Conservation (phyloP, 2,329 filamentous ascomycete genomes). For the Diaporthe sp. region DNA sequence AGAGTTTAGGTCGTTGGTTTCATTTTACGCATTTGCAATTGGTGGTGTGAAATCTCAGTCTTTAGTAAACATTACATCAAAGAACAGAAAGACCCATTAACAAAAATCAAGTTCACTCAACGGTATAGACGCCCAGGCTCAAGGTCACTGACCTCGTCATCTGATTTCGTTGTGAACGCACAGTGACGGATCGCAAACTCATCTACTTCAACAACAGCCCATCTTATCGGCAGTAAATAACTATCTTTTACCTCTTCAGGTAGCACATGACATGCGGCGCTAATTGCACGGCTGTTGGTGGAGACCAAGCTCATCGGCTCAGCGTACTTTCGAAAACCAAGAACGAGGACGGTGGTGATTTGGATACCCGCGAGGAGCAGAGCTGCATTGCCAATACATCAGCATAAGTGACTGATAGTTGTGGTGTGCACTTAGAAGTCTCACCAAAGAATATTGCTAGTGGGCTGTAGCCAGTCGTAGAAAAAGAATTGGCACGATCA, state of each 20-base stretch:
- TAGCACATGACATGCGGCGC: constrained; percentile 48
- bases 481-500: constrained; percentile 49
- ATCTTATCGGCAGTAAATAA: constrained; percentile 47
- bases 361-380: constrained; percentile 49
- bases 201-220: constrained; percentile 35
- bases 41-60: no score
- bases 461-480: constrained; percentile 50
- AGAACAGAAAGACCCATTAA: not conserved
- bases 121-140: not conserved
- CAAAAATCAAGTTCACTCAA: not conserved
- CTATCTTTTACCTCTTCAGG: constrained; percentile 45
- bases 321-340: constrained; percentile 48
- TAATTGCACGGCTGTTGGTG: constrained; percentile 51
- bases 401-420: not conserved
- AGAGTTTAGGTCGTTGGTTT: no score
- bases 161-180: constrained; percentile 22
- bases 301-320: constrained; percentile 51
- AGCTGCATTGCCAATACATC: not conserved
- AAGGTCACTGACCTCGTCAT: not conserved
- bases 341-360: constrained; percentile 25
- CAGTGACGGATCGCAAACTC: constrained; percentile 21
- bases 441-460: constrained; percentile 46
- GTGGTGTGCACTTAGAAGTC: not conserved
- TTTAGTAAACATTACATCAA: no score
- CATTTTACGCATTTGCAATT: no score